Conservation (phyloP, 176 grass and related monocot genomes). For the Urochloa ruziziensis region DNA sequence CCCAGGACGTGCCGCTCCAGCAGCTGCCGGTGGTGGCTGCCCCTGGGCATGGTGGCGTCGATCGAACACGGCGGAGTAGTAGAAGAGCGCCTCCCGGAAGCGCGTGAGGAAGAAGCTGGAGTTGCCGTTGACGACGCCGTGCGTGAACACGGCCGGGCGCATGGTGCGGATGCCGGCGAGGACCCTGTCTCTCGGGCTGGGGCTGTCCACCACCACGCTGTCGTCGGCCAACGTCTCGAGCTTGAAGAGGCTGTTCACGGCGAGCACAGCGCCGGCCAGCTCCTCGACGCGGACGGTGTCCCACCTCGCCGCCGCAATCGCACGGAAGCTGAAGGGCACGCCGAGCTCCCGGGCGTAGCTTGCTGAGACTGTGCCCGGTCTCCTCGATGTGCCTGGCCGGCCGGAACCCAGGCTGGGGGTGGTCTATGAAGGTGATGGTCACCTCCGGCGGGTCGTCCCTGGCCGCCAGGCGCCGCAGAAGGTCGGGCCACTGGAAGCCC, state of each 20-base stretch:
- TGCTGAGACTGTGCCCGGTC: background rate
- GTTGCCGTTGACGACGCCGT: background rate
- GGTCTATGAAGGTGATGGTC: slow-evolving; percentile 38
- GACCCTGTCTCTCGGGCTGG: background rate
- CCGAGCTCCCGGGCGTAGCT: slow-evolving; percentile 24
- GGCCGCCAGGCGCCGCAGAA: background rate
- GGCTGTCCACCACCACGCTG: background rate
- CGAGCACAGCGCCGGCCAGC: slow-evolving; percentile 19
- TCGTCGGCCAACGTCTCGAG: background rate
- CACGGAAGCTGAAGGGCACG: slow-evolving; percentile 30
- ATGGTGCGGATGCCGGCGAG: background rate
- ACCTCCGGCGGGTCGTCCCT: slow-evolving; percentile 31
- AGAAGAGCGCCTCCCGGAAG: slow-evolving; percentile 39
- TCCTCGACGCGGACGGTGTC: background rate
- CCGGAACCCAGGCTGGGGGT: slow-evolving; percentile 4
- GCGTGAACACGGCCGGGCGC: background rate
- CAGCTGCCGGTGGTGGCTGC: background rate
- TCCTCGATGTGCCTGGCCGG: background rate
- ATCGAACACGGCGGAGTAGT: background rate
- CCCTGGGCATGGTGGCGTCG: background rate
- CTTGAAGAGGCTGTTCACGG: background rate
- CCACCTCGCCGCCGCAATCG: background rate
- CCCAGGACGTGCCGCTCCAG: slow-evolving; percentile 33
- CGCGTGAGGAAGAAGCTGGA: background rate
- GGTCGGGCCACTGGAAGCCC: background rate